phyloP scores from a whole-genome alignment of 73 alveolate genomes.

The Paramecium caudatum region DNA sequence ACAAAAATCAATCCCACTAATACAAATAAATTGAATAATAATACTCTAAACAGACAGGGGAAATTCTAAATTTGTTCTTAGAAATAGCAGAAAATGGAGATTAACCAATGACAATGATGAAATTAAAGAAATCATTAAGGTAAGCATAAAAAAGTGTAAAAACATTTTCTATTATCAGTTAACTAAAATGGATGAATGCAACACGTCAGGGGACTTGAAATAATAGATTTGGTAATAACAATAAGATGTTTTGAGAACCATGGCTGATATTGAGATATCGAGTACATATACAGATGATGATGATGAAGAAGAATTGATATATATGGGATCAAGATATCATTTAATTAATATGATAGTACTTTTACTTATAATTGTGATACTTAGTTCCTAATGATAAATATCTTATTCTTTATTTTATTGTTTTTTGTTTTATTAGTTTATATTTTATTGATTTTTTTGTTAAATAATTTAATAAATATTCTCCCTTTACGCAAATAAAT shows the following conservation, averaged over 20 bases:
- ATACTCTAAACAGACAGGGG: neutral
- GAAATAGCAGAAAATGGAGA: neutral
- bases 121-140: neutral
- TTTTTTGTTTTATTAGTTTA: no score
- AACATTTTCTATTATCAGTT: neutral
- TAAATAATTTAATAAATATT: no score
- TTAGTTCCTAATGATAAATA: no score
- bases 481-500: no score
- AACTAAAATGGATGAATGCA: neutral
- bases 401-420: no score
- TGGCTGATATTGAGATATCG: neutral
- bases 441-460: no score
- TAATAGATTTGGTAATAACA: neutral
- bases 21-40: neutral
- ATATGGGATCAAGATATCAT: neutral
- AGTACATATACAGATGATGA: neutral
- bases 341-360: constrained; percentile 1
- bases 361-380: neutral
- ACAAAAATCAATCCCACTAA: no score
- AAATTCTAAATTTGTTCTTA: neutral
- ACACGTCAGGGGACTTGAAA: neutral
- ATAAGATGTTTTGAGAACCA: neutral
- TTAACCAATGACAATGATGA: neutral
- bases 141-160: constrained; percentile 1
- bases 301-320: constrained; percentile 8